A percentile compares a stretch with the other conserved stretches of the same genome.
Evolutionary conservation across 225 moss, liverwort and hornwort genomes (phyloP).

Genomic region (Marchantia paleacea): DNA sequence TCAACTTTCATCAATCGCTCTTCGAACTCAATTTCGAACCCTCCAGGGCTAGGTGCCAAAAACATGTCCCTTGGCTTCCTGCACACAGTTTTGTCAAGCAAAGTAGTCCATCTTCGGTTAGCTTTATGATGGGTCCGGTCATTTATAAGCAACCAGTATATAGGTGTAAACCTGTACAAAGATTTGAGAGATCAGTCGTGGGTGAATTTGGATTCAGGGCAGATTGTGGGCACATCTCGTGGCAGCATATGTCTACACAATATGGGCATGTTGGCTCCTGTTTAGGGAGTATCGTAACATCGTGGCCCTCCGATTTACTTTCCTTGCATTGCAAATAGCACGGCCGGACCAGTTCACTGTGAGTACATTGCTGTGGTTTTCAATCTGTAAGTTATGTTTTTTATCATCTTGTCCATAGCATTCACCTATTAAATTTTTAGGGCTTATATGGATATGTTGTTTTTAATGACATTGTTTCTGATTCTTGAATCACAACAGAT

Average conservation of each 20-base stretch:
- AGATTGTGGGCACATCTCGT: conserved; percentile 91
- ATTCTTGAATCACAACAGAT: conserved; percentile 23
- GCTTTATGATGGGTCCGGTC: no score
- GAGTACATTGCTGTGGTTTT: conserved; percentile 12
- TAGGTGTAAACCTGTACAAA: background rate
- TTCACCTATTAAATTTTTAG: background rate
- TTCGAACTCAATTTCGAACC: no score
- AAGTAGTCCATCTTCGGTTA: no score
- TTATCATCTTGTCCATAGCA: background rate
- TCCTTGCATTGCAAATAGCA: conserved; percentile 58
- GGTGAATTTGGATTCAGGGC: conserved; percentile 42
- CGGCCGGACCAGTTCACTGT: conserved; percentile 85
- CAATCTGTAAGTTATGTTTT: no score
- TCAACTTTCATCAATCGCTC: background rate
- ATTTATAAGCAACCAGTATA: no score
- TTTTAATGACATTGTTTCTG: background rate
- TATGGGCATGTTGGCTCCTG: conserved; percentile 64
- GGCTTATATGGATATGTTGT: no score
- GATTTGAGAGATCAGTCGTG: conserved; percentile 14
- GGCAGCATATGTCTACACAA: conserved; percentile 74
- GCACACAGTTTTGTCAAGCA: no score
- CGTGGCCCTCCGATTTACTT: conserved; percentile 53
- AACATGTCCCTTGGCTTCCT: no score
- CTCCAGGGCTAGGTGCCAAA: no score
- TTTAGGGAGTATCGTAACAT: conserved; percentile 58